Evolutionary conservation across 2,329 filamentous ascomycete genomes (phyloP).

Genomic region (Paraphoma sp.): DNA sequence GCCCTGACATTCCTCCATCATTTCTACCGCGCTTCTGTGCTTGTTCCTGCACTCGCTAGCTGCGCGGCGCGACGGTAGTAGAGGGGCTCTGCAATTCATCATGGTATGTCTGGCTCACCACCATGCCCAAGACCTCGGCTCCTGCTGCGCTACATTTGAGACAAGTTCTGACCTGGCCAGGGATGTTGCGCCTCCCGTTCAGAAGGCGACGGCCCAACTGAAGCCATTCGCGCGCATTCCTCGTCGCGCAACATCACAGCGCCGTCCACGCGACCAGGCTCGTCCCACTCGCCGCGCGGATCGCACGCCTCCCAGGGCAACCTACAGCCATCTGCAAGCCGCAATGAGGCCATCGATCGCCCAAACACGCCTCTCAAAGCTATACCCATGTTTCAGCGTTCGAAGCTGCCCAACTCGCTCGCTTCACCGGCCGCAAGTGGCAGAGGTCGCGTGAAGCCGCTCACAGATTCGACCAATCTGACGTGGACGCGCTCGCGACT

Average conservation of each 20-base stretch:
- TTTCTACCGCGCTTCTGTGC: conserved; percentile 2
- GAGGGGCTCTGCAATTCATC: conserved; percentile 11
- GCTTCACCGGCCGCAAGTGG: conserved; percentile 23
- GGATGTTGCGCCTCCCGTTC: conserved; percentile 30
- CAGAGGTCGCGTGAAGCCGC: conserved; percentile 24
- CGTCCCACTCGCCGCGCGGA: conserved; percentile 22
- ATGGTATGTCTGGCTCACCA: conserved; percentile 14
- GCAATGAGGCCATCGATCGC: conserved; percentile 18
- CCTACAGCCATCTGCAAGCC: conserved; percentile 7
- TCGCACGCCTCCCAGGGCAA: conserved; percentile 27
- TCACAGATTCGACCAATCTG: conserved; percentile 24
- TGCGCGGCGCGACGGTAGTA: conserved; percentile 7
- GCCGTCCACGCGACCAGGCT: conserved; percentile 27
- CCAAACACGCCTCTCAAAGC: conserved; percentile 36
- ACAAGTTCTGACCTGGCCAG: conserved; percentile 12
- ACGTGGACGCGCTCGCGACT: conserved; percentile 67
- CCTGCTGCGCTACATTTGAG: background rate
- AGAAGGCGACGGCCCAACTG: conserved; percentile 5
- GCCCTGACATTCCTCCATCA: background rate
- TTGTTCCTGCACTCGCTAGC: conserved; percentile 6
- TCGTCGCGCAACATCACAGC: conserved; percentile 39
- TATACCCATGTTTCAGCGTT: conserved; percentile 32
- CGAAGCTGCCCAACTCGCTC: conserved; percentile 37
- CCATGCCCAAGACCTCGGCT: background rate
- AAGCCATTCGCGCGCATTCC: conserved; percentile 20